Conservation (phyloP, 2,329 filamentous ascomycete genomes). For the Penicillium corylophilum region DNA sequence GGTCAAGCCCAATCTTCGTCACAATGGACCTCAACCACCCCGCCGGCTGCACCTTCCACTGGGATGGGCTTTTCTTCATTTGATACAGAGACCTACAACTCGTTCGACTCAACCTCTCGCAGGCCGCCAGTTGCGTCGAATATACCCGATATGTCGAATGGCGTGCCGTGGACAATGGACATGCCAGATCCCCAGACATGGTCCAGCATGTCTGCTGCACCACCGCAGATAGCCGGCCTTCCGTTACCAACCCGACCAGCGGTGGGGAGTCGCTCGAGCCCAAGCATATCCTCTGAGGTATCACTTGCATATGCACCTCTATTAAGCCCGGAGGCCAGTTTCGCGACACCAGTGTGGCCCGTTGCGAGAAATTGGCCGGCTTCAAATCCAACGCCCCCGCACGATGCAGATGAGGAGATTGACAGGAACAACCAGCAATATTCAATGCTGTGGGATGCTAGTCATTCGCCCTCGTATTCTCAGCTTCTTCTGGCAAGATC, state of each 20-base stretch:
- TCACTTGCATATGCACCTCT: slow-evolving; percentile 16
- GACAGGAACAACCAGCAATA: slow-evolving; percentile 12
- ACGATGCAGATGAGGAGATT: slow-evolving; percentile 23
- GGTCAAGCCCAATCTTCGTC: slow-evolving; percentile 4
- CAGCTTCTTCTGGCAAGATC: slow-evolving; percentile 43
- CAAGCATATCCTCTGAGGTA: slow-evolving; percentile 12
- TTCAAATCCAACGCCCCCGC: slow-evolving; percentile 7
- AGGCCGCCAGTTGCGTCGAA: slow-evolving; percentile 8
- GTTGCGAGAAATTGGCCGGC: slow-evolving; percentile 7
- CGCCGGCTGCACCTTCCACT: slow-evolving; percentile 4
- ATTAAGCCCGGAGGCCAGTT: slow-evolving; percentile 14
- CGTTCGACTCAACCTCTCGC: slow-evolving; percentile 9
- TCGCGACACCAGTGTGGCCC: slow-evolving; percentile 15
- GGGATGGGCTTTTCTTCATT: slow-evolving; percentile 7
- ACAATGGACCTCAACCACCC: background rate
- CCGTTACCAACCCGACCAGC: slow-evolving; percentile 18
- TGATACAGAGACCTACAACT: background rate
- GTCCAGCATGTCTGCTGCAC: slow-evolving; percentile 14
- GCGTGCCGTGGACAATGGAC: slow-evolving; percentile 22
- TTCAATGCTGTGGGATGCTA: slow-evolving; percentile 18
- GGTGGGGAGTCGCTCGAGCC: slow-evolving; percentile 11
- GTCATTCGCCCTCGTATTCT: slow-evolving; percentile 34
- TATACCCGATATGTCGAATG: slow-evolving; percentile 13
- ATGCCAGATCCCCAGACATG: slow-evolving; percentile 25
- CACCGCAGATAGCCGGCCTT: slow-evolving; percentile 23